phyloP scores from a whole-genome alignment of 1,139 yeast genomes.

The Candida mesenterica region DNA sequence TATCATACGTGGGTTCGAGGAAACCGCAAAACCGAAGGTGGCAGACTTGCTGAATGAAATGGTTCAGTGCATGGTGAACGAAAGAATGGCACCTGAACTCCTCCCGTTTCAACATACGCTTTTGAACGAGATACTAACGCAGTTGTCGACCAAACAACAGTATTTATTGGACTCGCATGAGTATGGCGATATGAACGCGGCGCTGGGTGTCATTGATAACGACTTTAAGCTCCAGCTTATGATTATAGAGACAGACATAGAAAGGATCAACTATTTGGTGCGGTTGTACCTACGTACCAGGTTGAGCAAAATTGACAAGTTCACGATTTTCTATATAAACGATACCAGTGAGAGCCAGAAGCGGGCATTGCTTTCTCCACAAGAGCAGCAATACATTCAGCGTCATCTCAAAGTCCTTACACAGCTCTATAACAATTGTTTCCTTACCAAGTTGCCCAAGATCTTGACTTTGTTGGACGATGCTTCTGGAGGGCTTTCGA shows the following conservation, averaged over 20 bases:
- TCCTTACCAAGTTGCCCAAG: constrained; percentile 66
- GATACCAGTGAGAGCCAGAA: constrained; percentile 23
- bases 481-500: constrained; percentile 67
- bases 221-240: constrained; percentile 79
- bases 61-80: constrained; percentile 75
- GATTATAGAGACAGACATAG: constrained; percentile 88
- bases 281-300: constrained; percentile 80
- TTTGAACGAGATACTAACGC: constrained; percentile 53
- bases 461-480: constrained; percentile 74
- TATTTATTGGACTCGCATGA: constrained; percentile 61
- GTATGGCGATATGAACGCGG: constrained; percentile 44
- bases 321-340: constrained; percentile 53
- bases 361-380: constrained; percentile 42
- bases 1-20: constrained; percentile 62
- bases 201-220: constrained; percentile 39
- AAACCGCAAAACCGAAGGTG: constrained; percentile 10
- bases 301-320: constrained; percentile 68
- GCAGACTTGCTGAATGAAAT: constrained; percentile 35
- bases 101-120: constrained; percentile 66
- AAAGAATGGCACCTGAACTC: constrained; percentile 81
- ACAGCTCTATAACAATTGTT: constrained; percentile 65
- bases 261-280: constrained; percentile 75
- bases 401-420: constrained; percentile 64
- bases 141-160: constrained; percentile 70
- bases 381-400: constrained; percentile 57